Evolutionary conservation across 306 rosid species (phyloP), one percentile per base, ranked within the genome.

Genomic region (Prosopis cineraria): DNA sequence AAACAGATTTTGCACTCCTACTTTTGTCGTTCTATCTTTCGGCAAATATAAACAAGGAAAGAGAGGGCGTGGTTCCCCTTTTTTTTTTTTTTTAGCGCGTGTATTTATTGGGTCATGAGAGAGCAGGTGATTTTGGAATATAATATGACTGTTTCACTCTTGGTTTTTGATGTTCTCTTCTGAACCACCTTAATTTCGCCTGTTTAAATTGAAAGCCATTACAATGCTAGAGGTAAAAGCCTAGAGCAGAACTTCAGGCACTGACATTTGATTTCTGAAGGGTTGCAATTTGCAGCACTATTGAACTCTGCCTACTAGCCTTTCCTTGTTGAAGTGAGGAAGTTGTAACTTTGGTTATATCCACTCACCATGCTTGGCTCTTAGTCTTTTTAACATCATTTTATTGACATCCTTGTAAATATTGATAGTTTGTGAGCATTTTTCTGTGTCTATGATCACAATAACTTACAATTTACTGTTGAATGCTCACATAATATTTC

Each of bases 401-500:
- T 48, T 50, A 20, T 74, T 33, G 24, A 12, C 14, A 76, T 52
- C 25, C 17, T 39, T 66, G 20, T 53, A 44, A 3, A 20, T 24
- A 14, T 50, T 59, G 69, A 30, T 52, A n/a, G 68, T 41, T 27
- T 40, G 36, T 64, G 43, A 52, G 14, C 39, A 40, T 66, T 62
- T 37, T 59, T 25, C 13, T 20, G 30, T 65, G 11, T 36, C 30
- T 10, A 34, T 65, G 72, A 67, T 14, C 20, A 12, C 34, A 22
- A 5, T 10, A 6, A 69, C 14, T 74, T 41, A n/a, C 47, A 73
- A 39, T 11, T 5, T 55, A 30, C 29, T 22, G 56, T 71, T 78
- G 70, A 75, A 14, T 75, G 34, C 29, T 78, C 19, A 22, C 44
- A 56, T 70, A 17, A 19, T 10, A 31, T 56, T 71, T 12, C 81